These are phyloP conservation scores for Nicotiana tabacum DNA, from an alignment of 257 asterid species.

Conservation along the genomic window DNA sequence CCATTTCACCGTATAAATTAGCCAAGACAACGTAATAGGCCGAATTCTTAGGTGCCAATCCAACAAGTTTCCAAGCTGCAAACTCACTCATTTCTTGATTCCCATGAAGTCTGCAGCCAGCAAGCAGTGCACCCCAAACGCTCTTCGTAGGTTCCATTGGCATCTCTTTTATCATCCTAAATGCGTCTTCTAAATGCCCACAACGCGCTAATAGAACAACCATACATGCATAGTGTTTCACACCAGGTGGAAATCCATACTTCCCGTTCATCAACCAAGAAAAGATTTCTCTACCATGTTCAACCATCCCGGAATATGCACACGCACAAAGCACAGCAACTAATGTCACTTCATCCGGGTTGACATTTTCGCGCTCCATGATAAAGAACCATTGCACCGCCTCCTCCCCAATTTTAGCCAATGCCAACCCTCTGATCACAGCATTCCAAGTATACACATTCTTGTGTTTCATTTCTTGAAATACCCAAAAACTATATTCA, in stretches of 20 bases:
- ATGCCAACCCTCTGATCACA: constrained; percentile 54
- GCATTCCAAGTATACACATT: constrained; percentile 67
- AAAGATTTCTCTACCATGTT: constrained; percentile 42
- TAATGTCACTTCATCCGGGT: constrained; percentile 57
- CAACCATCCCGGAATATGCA: constrained; percentile 46
- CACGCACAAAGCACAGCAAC: constrained; percentile 55
- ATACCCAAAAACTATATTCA: constrained; percentile 38
- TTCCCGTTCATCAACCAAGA: constrained; percentile 32
- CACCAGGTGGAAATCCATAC: constrained; percentile 50
- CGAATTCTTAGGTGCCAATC: constrained; percentile 45
- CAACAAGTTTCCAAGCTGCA: constrained; percentile 65
- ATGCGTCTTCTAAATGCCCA: constrained; percentile 44
- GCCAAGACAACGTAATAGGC: constrained; percentile 50
- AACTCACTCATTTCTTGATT: constrained; percentile 45
- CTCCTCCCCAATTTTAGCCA: constrained; percentile 50
- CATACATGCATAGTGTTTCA: constrained; percentile 61
- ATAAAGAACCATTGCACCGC: constrained; percentile 49
- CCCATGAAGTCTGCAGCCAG: constrained; percentile 46
- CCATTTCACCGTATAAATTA: constrained; percentile 57
- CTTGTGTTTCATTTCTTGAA: constrained; percentile 43
- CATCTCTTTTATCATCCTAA: constrained; percentile 39
- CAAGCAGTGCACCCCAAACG: constrained; percentile 67
- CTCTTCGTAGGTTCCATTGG: constrained; percentile 47
- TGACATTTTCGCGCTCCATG: constrained; percentile 48
- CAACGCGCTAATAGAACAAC: constrained; percentile 56